Evolutionary conservation across 345 rosid genomes (phyloP).

Genomic region (Iberis pinnata): DNA sequence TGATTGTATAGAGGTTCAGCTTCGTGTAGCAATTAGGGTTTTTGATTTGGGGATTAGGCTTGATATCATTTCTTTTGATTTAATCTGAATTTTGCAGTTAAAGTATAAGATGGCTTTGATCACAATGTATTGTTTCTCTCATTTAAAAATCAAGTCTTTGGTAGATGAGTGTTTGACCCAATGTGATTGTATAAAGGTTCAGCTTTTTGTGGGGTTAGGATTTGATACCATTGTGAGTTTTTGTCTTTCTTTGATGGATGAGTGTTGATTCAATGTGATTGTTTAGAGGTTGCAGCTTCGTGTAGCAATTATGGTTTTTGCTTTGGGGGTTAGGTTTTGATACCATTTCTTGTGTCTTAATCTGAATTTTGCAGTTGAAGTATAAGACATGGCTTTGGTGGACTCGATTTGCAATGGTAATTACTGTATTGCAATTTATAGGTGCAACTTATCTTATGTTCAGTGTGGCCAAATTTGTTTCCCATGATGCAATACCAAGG

Average conservation of each 20-base stretch:
- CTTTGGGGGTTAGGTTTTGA: not conserved
- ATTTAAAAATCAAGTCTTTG: conserved; percentile 2
- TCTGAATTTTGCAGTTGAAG: conserved; percentile 41
- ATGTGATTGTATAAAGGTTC: not conserved
- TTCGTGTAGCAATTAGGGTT: not conserved
- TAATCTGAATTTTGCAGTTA: no score
- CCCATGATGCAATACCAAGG: conserved; percentile 38
- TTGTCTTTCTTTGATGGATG: not conserved
- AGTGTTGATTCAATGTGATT: not conserved
- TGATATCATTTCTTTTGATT: no score
- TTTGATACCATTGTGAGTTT: no score
- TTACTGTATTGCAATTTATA: conserved; percentile 55
- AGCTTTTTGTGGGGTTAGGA: not conserved
- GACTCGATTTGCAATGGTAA: conserved; percentile 51
- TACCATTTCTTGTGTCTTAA: not conserved
- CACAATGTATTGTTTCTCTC: no score
- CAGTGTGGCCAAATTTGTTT: conserved; percentile 39
- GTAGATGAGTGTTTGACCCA: not conserved
- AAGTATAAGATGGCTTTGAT: no score
- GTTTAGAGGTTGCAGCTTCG: not conserved
- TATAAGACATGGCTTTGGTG: conserved; percentile 85
- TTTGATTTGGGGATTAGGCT: not conserved
- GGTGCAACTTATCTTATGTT: conserved; percentile 58
- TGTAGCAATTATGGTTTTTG: not conserved
- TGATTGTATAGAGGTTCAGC: not conserved